A percentile compares a stretch with the other conserved stretches of the same genome.
These are phyloP conservation scores for Aspergillus ostianus DNA, from an alignment of 495 filamentous ascomycete species.

Conservation along the genomic window DNA sequence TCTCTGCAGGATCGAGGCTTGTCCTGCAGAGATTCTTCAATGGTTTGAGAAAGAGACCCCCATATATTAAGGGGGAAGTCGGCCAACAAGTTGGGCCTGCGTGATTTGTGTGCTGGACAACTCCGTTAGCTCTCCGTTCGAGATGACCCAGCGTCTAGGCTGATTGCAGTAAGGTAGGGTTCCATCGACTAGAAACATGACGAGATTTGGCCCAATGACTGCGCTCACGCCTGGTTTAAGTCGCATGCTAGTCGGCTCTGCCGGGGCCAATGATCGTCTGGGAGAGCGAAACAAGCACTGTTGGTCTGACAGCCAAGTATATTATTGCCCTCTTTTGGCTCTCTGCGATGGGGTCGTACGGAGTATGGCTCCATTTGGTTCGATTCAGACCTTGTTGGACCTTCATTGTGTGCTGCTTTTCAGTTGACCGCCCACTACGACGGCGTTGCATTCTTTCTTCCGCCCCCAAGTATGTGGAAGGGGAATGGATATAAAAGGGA, in stretches of 20 bases:
- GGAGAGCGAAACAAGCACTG: background rate
- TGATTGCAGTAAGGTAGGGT: background rate
- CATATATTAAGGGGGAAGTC: background rate
- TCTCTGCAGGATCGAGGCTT: background rate
- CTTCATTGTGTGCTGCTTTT: too few species aligned
- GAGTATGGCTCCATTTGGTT: too few species aligned
- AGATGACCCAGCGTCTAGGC: background rate
- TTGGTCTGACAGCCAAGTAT: background rate
- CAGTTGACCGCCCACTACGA: background rate
- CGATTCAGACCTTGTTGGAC: too few species aligned
- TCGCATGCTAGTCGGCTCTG: background rate
- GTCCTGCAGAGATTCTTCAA: background rate
- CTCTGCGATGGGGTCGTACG: too few species aligned
- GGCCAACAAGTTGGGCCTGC: background rate
- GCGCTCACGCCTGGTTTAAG: background rate
- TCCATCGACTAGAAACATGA: background rate
- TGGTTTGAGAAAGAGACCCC: background rate
- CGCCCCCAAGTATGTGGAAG: slow-evolving; percentile 13
- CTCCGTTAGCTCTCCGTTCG: background rate
- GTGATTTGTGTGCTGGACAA: background rate
- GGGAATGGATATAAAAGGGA: slow-evolving; percentile 6
- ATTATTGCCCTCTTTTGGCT: too few species aligned
- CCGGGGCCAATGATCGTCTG: background rate
- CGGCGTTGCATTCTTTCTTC: slow-evolving; percentile 1
- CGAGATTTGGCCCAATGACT: background rate